Evolutionary conservation across 2,329 filamentous ascomycete genomes (phyloP), one percentile per base, ranked within the genome.

Genomic region (Ophiostoma populinum): DNA sequence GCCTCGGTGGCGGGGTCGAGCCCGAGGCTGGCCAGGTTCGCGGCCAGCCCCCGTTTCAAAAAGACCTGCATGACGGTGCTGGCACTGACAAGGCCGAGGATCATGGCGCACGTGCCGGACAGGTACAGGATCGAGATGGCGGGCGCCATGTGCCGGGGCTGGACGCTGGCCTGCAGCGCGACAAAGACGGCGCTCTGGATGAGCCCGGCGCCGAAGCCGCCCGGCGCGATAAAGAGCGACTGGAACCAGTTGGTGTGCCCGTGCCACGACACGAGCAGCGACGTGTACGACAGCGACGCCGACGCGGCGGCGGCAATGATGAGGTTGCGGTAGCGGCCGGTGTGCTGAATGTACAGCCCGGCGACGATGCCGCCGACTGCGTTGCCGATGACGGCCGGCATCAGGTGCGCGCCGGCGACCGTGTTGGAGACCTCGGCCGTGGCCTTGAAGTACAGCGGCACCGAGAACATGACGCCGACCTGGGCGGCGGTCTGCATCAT

Each of bases 371-470:
- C 73, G 1, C 75, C 76, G 1, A 70, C 40, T 0, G 75, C 68
- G 44, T 82, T 81, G 0, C 76, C 77, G 0, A 67, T 52, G 0
- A 82, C 74, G 0, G 76, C 70, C 0, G 77, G 77, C 26, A 81
- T 61, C 0, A 83, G 55, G 44, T 80, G 71, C 0, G 66, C 52
- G 0, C 65, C 65, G 0, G 75, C 72, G 2, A 57, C 53, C 0
- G 74, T 71, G 29, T 66, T 70, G 1, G 67, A 70, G 3, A 62
- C 63, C 1, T 59, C 55, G 5, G 64, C 55, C 0, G 74, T 75
- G 1, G 76, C 65, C 38, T 78, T 70, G 42, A 81, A 82, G 52
- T 81, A 81, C 0, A 81, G 51, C 0, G 77, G 77, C 0, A 80
- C 64, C 0, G 65, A 63, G 36, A 72, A 75, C 67, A 80, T 73